Conservation (phyloP, 108 stramenopile genomes). For the Fragilariopsis cylindrus region DNA sequence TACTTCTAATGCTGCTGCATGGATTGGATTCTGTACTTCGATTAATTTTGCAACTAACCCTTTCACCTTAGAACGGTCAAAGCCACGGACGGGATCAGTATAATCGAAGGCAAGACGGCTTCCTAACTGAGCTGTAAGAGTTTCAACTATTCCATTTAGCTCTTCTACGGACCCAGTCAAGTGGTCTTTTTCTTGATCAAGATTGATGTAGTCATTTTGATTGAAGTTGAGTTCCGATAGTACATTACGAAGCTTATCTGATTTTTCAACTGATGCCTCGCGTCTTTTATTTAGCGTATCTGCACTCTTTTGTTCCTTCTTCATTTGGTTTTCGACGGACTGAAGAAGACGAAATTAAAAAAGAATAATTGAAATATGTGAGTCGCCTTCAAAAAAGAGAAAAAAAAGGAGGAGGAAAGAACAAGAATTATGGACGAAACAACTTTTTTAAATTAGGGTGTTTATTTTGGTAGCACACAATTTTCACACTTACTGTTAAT, state of each 20-base stretch:
- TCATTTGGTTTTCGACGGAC: slow-evolving; percentile 85
- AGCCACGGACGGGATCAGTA: slow-evolving; percentile 89
- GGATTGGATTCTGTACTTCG: slow-evolving; percentile 66
- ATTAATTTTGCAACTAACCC: slow-evolving; percentile 94
- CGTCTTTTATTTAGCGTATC: slow-evolving; percentile 59
- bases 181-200: slow-evolving; percentile 70
- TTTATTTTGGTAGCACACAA: neutral
- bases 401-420: neutral
- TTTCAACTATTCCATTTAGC: slow-evolving; percentile 70
- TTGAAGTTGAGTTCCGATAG: slow-evolving; percentile 58
- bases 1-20: slow-evolving; percentile 96
- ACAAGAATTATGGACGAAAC: neutral
- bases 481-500: slow-evolving; percentile 55
- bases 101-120: slow-evolving; percentile 92
- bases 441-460: neutral
- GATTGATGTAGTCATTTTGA: slow-evolving; percentile 51
- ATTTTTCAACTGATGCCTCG: slow-evolving; percentile 54
- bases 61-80: slow-evolving; percentile 93
- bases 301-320: slow-evolving; percentile 76
- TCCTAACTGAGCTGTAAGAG: slow-evolving; percentile 78
- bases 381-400: neutral
- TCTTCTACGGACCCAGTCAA: slow-evolving; percentile 55
- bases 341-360: slow-evolving; percentile 18
- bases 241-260: slow-evolving; percentile 37
- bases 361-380: neutral